A percentile compares a stretch with the other conserved stretches of the same genome.
These are phyloP conservation scores for Eucommia ulmoides DNA, from an alignment of 257 asterid genomes.

Conservation along the genomic window DNA sequence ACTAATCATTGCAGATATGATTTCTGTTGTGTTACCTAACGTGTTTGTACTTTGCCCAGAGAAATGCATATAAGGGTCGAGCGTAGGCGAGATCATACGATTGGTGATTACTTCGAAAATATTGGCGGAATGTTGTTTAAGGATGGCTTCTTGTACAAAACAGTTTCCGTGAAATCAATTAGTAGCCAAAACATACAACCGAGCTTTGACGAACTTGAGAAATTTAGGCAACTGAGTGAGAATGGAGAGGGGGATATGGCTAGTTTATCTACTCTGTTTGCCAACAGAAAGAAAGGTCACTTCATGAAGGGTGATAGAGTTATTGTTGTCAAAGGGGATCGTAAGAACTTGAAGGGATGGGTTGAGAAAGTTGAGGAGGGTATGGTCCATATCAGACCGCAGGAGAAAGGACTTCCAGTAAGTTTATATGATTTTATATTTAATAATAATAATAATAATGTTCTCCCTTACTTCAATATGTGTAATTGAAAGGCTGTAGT, in stretches of 20 bases:
- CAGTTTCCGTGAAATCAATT: slow-evolving; percentile 77
- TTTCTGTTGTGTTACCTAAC: neutral
- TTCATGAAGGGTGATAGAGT: slow-evolving; percentile 94
- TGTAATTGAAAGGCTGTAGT: neutral
- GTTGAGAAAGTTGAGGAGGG: slow-evolving; percentile 98
- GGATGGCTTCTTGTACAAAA: slow-evolving; percentile 86
- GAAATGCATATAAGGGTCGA: slow-evolving; percentile 83
- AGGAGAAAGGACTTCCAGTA: slow-evolving; percentile 70
- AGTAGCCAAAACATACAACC: slow-evolving; percentile 77
- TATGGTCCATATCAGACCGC: slow-evolving; percentile 83
- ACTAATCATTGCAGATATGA: neutral
- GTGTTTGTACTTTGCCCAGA: slow-evolving; percentile 24
- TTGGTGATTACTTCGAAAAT: slow-evolving; percentile 76
- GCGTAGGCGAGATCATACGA: slow-evolving; percentile 63
- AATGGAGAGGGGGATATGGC: slow-evolving; percentile 79
- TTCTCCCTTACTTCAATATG: neutral
- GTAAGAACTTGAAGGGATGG: slow-evolving; percentile 70
- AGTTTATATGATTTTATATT: neutral
- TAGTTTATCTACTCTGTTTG: slow-evolving; percentile 69
- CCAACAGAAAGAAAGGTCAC: slow-evolving; percentile 88
- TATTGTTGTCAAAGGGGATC: slow-evolving; percentile 87
- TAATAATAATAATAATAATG: neutral
- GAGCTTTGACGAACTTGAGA: slow-evolving; percentile 91
- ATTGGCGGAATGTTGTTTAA: slow-evolving; percentile 93
- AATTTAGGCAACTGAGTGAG: slow-evolving; percentile 74